Conservation (phyloP, 768 basidiomycete species). For the Boletales sp. region DNA sequence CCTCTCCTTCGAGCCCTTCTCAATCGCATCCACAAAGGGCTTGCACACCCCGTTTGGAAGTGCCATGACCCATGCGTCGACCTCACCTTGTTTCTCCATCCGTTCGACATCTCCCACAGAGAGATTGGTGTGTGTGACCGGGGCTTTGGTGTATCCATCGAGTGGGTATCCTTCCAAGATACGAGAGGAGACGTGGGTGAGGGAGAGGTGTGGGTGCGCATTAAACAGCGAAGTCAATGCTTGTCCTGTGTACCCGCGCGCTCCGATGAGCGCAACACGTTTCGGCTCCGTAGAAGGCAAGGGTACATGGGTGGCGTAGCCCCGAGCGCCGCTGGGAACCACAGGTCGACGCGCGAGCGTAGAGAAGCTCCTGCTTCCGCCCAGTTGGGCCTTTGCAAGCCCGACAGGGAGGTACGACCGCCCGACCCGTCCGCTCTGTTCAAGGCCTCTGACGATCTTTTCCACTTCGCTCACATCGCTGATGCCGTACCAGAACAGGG, state of each 20-base stretch:
- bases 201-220: slow-evolving; percentile 80
- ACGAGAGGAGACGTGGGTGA: slow-evolving; percentile 95
- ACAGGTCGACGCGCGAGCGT: slow-evolving; percentile 25
- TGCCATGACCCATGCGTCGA: slow-evolving; percentile 99
- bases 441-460: slow-evolving; percentile 69
- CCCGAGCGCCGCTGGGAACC: slow-evolving; percentile 52
- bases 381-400: slow-evolving; percentile 16
- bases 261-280: slow-evolving; percentile 91
- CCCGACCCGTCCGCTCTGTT: slow-evolving; percentile 78
- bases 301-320: slow-evolving; percentile 71
- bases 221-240: slow-evolving; percentile 86
- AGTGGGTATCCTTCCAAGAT: slow-evolving; percentile 84
- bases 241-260: slow-evolving; percentile 93
- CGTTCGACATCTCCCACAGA: slow-evolving; percentile 71
- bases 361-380: slow-evolving; percentile 18
- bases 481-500: slow-evolving; percentile 97
- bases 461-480: slow-evolving; percentile 92
- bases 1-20: slow-evolving; percentile 64
- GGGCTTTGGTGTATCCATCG: slow-evolving; percentile 73
- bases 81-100: slow-evolving; percentile 87
- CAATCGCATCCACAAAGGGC: slow-evolving; percentile 94
- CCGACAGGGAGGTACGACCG: slow-evolving; percentile 75
- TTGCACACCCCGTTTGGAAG: slow-evolving; percentile 97
- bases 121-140: slow-evolving; percentile 77
- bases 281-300: slow-evolving; percentile 62